Evolutionary conservation across 1,284 basidiomycete species (phyloP).

Genomic region (Anthracocystis walkeri): DNA sequence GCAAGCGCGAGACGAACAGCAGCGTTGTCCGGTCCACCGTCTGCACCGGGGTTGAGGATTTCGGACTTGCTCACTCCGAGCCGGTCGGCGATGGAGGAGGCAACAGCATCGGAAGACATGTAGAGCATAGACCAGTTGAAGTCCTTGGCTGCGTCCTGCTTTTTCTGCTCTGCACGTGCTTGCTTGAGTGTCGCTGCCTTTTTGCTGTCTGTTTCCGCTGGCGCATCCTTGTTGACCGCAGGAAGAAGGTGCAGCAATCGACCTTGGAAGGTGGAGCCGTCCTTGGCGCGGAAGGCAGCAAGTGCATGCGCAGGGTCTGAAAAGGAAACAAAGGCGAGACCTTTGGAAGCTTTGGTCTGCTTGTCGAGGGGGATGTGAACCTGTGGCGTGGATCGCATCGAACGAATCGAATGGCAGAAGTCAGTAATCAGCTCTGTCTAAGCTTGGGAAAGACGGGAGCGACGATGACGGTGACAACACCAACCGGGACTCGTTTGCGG

Average conservation of each 20-base stretch:
- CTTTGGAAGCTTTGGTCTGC: slow-evolving; percentile 79
- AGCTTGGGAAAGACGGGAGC: neutral
- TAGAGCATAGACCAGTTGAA: slow-evolving; percentile 97
- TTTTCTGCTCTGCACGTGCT: slow-evolving; percentile 76
- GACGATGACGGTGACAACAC: slow-evolving; percentile 5
- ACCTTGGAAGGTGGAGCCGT: slow-evolving; percentile 90
- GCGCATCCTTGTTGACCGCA: slow-evolving; percentile 75
- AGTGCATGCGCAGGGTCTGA: slow-evolving; percentile 77
- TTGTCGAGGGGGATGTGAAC: slow-evolving; percentile 84
- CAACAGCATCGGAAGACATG: slow-evolving; percentile 95
- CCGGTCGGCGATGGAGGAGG: slow-evolving; percentile 82
- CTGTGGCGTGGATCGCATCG: slow-evolving; percentile 70
- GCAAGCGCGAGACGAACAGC: slow-evolving; percentile 95
- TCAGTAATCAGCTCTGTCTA: slow-evolving; percentile 9
- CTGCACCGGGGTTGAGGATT: slow-evolving; percentile 76
- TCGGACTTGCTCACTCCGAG: slow-evolving; percentile 86
- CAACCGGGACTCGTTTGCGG: slow-evolving; percentile 15
- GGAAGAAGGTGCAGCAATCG: slow-evolving; percentile 89
- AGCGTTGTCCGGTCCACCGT: slow-evolving; percentile 48
- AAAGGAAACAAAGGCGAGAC: slow-evolving; percentile 81
- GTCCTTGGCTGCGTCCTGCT: slow-evolving; percentile 80
- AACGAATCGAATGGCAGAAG: neutral
- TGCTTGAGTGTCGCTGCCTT: slow-evolving; percentile 72
- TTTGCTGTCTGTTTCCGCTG: slow-evolving; percentile 31
- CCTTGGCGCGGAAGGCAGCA: slow-evolving; percentile 81